Conservation (phyloP, 2,329 filamentous ascomycete genomes). For the Colletotrichum abscissum region DNA sequence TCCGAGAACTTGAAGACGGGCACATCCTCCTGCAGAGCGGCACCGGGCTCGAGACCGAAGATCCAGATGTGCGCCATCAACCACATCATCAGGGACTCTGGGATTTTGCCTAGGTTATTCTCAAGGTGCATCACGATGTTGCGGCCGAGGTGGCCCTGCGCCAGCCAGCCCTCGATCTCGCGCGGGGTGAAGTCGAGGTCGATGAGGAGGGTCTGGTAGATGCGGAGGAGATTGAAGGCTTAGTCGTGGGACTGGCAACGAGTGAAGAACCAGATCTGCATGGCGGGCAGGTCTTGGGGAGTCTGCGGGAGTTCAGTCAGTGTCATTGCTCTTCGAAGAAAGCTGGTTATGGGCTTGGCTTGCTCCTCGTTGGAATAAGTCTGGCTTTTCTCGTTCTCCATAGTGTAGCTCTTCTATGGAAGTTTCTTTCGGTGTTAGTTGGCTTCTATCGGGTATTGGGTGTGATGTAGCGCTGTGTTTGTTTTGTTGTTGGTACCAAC, state of each 20-base stretch:
- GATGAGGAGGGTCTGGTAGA: slow-evolving; percentile 11
- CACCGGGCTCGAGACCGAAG: background rate
- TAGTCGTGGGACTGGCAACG: background rate
- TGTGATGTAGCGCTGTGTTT: too few relatives aligned
- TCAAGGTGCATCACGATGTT: background rate
- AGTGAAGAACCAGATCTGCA: slow-evolving; percentile 5
- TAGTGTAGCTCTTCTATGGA: background rate
- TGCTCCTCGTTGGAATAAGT: background rate
- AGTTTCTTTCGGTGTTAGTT: too few relatives aligned
- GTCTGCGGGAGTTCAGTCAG: background rate
- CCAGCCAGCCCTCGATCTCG: background rate
- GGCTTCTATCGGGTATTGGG: too few relatives aligned
- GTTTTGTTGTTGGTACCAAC: too few relatives aligned
- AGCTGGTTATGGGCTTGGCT: background rate
- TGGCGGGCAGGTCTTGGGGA: background rate
- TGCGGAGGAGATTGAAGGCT: background rate
- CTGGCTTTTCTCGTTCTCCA: background rate
- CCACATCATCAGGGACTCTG: background rate
- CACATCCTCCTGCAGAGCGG: background rate
- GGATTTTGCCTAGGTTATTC: background rate
- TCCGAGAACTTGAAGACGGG: background rate
- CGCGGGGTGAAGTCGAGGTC: background rate
- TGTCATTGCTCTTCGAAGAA: background rate
- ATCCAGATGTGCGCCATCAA: background rate
- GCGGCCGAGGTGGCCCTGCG: background rate